These are phyloP conservation scores for Actinomortierella ambigua DNA, from an alignment of 371 early-diverging fungal genomes.

Conservation along the genomic window DNA sequence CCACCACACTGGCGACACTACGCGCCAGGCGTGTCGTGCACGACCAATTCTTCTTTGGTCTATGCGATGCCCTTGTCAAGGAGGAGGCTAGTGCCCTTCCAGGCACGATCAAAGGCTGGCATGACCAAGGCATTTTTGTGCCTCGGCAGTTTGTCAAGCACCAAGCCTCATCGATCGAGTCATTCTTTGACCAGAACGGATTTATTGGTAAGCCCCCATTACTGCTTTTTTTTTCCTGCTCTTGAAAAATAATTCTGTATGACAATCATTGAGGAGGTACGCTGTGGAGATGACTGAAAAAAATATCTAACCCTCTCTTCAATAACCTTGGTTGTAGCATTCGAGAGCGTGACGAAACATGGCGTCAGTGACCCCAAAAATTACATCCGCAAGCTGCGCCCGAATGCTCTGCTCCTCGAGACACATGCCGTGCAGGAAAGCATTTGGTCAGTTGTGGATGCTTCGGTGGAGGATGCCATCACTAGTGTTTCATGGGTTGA, in stretches of 20 bases:
- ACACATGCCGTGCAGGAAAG: conserved; percentile 35
- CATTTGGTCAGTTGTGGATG: conserved; percentile 43
- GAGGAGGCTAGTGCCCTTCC: conserved; percentile 8
- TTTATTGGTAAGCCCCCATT: conserved; percentile 37
- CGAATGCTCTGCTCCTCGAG: conserved; percentile 27
- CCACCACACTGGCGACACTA: conserved; percentile 16
- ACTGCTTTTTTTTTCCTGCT: no score
- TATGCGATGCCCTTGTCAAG: conserved; percentile 31
- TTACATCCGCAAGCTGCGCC: conserved; percentile 24
- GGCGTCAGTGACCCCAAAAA: conserved; percentile 34
- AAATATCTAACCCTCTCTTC: neutral
- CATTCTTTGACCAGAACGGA: conserved; percentile 40
- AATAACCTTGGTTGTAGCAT: conserved; percentile 9
- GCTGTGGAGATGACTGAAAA: neutral
- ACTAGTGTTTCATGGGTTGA: conserved; percentile 43
- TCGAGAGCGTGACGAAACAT: conserved; percentile 21
- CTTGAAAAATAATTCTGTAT: no score
- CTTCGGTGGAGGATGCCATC: conserved; percentile 36
- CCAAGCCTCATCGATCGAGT: conserved; percentile 35
- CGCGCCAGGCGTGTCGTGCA: conserved; percentile 19
- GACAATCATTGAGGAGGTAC: no score
- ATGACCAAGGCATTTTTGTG: conserved; percentile 33
- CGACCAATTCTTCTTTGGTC: conserved; percentile 29
- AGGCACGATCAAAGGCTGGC: conserved; percentile 24
- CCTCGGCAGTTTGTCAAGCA: conserved; percentile 35